phyloP scores from a whole-genome alignment of 1,139 yeast genomes.

The Protomyces pachydermus region DNA sequence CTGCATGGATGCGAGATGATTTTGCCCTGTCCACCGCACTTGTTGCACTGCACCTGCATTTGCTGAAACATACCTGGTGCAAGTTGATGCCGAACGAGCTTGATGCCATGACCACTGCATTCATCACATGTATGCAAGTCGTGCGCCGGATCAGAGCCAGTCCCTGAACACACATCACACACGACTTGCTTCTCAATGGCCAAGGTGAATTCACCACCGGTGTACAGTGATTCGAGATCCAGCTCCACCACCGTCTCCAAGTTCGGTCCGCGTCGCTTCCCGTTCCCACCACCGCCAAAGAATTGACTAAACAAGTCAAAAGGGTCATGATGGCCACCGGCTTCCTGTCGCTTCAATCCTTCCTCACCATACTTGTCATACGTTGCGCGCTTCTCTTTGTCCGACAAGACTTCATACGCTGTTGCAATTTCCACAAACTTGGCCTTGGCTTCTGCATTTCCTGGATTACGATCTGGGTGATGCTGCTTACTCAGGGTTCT shows the following conservation, averaged over 20 bases:
- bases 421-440: conserved; percentile 86
- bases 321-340: conserved; percentile 49
- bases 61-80: conserved; percentile 91
- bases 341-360: conserved; percentile 49
- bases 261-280: conserved; percentile 59
- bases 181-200: conserved; percentile 64
- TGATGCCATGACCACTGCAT: conserved; percentile 73
- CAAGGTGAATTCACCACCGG: conserved; percentile 60
- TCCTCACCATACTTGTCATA: conserved; percentile 85
- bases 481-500: conserved; percentile 75
- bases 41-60: conserved; percentile 70
- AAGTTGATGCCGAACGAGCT: conserved; percentile 63
- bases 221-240: conserved; percentile 60
- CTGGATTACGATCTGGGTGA: conserved; percentile 92
- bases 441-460: conserved; percentile 73
- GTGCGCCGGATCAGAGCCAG: conserved; percentile 73
- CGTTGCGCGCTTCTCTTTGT: conserved; percentile 61
- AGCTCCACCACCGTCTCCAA: conserved; percentile 55
- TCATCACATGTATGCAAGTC: conserved; percentile 55
- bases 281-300: conserved; percentile 52
- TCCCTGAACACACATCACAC: conserved; percentile 73
- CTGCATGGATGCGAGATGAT: conserved; percentile 60
- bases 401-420: conserved; percentile 84
- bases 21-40: conserved; percentile 74
- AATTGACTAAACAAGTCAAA: conserved; percentile 73